Evolutionary conservation across 495 filamentous ascomycete genomes (phyloP).

Genomic region (Penicillium paradoxum): DNA sequence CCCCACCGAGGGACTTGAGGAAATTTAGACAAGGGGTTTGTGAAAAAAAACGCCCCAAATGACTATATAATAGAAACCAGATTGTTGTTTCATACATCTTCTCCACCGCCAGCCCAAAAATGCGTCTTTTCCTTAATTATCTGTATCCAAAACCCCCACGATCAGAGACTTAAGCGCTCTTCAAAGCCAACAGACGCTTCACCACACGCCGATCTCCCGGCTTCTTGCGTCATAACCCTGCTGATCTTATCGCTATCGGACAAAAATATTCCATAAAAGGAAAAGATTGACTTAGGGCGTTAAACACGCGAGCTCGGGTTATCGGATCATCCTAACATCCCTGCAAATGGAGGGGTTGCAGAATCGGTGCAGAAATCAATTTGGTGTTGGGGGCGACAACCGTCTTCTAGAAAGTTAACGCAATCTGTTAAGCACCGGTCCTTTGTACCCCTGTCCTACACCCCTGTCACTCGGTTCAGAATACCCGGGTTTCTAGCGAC

Average conservation of each 20-base stretch:
- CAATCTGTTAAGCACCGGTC: no score
- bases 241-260: slow-evolving; percentile 13
- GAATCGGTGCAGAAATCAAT: neutral
- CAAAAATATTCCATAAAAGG: neutral
- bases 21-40: neutral
- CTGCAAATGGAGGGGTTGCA: neutral
- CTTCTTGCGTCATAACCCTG: slow-evolving; percentile 16
- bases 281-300: neutral
- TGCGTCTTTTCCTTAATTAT: no score
- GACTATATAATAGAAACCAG: neutral
- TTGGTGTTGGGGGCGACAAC: neutral
- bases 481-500: neutral
- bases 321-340: neutral
- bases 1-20: neutral
- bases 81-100: no score
- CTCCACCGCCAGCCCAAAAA: no score
- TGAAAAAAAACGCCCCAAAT: neutral
- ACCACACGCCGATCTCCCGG: slow-evolving; percentile 26
- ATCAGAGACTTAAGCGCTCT: neutral
- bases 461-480: neutral
- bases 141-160: no score
- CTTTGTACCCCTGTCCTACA: no score
- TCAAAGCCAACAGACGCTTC: neutral
- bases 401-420: neutral
- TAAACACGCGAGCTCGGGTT: neutral